Evolutionary conservation across 2,329 filamentous ascomycete genomes (phyloP), one percentile per base, ranked within the genome.

Genomic region (Penicillium sp.): DNA sequence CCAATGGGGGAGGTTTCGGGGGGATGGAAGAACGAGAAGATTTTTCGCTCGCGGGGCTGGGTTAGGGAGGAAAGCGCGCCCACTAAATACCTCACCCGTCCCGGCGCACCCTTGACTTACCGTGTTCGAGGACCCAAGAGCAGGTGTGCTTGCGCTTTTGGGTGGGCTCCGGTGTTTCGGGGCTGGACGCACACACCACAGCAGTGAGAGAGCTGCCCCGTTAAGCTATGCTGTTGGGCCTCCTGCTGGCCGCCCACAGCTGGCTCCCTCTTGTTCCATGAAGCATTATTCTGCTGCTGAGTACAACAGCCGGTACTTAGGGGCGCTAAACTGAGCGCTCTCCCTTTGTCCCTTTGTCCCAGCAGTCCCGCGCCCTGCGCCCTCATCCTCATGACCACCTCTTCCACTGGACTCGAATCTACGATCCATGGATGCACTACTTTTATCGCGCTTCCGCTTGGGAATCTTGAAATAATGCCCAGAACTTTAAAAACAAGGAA

Each of bases 1-100:
- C 41, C 7, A 52, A 41, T 35, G 56, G 46, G 48, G 21, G 52
- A 19, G 70, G 60, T 60, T 61, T 57, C 19, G 64, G 63, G 58
- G 61, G 59, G 62, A 54, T 15, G 63, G 50, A 56, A 61, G 31
- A 64, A 58, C 54, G 57, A 67, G 65, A 62, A 61, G 63, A 64
- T 62, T 62, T 67, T 69, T 68, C 63, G 62, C 65, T 67, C 64
- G 65, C 66, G 67, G 69, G 61, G 64, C 55, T 64, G 59, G 53
- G 54, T 41, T 62, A 64, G 66, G 58, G 48, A 50, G 65, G 62
- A 63, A 56, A 49, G 48, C n/a, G 41, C 53, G 50, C 56, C 62
- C 56, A 60, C 64, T 67, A 69, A 71, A 69, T 67, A 68, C 58
- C 56, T 58, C 48, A 35, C 35, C 17, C 8, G 17, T 15, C 35